Evolutionary conservation across 139 green algal species (phyloP).

Genomic region (Bryopsis sp.): DNA sequence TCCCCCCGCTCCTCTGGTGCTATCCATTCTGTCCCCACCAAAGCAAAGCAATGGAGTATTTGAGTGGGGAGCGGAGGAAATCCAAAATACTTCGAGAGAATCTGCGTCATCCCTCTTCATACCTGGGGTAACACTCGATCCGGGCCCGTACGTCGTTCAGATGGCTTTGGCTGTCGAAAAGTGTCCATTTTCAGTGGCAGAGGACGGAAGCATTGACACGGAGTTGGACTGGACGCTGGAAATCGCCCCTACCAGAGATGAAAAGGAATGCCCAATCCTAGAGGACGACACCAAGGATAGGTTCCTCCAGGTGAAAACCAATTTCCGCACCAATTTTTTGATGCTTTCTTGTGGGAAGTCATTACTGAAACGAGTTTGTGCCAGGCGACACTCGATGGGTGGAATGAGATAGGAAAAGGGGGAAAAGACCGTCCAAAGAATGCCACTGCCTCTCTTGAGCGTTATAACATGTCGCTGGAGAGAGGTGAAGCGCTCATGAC

Average conservation of each 20-base stretch:
- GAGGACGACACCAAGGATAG: background rate
- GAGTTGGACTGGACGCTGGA: background rate
- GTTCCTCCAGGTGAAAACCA: background rate
- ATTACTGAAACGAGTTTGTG: background rate
- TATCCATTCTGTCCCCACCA: background rate
- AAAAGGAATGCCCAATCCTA: background rate
- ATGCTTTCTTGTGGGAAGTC: background rate
- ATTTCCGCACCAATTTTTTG: background rate
- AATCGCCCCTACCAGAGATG: background rate
- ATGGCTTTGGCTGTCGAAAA: too few relatives aligned
- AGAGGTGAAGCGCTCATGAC: background rate
- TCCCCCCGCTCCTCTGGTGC: background rate
- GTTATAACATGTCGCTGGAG: background rate
- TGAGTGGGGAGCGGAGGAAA: background rate
- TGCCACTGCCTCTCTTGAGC: background rate
- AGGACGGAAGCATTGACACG: background rate
- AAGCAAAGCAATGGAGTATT: background rate
- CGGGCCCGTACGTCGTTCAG: background rate
- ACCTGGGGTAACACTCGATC: background rate
- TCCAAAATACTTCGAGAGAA: background rate
- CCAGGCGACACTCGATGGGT: background rate
- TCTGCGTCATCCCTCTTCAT: background rate
- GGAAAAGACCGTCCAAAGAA: background rate
- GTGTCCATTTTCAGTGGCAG: too few relatives aligned
- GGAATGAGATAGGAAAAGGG: background rate